Conservation (phyloP, 2,329 filamentous ascomycete genomes). For the Aspergillus fischeri region DNA sequence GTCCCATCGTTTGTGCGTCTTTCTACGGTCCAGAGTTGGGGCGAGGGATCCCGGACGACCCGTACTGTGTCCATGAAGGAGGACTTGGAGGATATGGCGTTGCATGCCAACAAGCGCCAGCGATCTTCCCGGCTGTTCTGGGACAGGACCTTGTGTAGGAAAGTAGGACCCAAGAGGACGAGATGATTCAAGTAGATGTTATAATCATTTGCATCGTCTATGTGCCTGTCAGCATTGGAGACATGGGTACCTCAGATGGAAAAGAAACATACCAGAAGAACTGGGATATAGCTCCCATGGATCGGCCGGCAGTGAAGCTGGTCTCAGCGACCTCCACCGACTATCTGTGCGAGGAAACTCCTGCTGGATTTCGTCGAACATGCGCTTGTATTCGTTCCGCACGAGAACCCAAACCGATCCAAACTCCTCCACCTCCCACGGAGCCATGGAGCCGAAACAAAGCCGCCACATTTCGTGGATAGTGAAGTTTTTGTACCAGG, state of each 20-base stretch:
- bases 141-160: constrained; percentile 9
- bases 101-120: constrained; percentile 8
- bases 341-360: constrained; percentile 11
- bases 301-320: constrained; percentile 7
- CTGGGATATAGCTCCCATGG: constrained; percentile 9
- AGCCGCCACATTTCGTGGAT: constrained; percentile 13
- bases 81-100: constrained; percentile 12
- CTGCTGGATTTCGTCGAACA: constrained; percentile 9
- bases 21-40: constrained; percentile 6
- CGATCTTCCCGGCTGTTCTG: constrained; percentile 6
- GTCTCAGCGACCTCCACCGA: constrained; percentile 11
- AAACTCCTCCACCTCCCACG: constrained; percentile 17
- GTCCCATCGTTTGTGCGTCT: constrained; percentile 1
- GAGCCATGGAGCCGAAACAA: constrained; percentile 12
- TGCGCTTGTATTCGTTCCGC: constrained; percentile 7
- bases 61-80: constrained; percentile 12
- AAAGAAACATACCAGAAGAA: constrained; percentile 4
- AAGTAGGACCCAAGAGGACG: constrained; percentile 12
- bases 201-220: constrained; percentile 7
- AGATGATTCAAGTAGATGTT: constrained; percentile 15
- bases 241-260: background rate
- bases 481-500: constrained; percentile 15
- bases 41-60: constrained; percentile 3
- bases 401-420: constrained; percentile 12
- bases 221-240: background rate